Conservation (phyloP, 208 protist species). For the Crithidia thermophila region DNA sequence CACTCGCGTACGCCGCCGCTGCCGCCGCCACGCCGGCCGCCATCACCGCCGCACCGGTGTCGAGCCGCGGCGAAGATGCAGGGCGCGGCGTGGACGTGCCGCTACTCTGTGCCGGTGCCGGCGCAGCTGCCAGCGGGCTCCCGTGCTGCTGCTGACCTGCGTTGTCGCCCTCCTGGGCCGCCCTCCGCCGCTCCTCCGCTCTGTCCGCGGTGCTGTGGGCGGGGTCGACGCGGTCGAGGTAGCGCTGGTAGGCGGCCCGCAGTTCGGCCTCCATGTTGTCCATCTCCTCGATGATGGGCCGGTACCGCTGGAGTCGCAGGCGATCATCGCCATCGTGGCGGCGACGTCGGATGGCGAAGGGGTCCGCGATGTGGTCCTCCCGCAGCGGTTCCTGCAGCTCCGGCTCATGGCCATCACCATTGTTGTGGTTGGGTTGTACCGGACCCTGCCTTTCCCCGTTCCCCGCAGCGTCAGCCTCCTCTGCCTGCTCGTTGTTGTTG, state of each 20-base stretch:
- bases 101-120: not conserved
- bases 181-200: not conserved
- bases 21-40: not conserved
- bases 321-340: too few relatives aligned
- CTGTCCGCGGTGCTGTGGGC: not conserved
- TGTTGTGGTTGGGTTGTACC: not conserved
- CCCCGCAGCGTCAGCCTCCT: conserved; percentile 1
- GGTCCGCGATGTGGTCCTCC: too few relatives aligned
- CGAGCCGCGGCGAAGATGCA: not conserved
- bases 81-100: not conserved
- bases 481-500: not conserved
- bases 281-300: too few relatives aligned
- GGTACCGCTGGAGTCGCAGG: too few relatives aligned
- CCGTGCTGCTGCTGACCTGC: not conserved
- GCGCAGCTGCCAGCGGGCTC: not conserved
- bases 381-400: too few relatives aligned
- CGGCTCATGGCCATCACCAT: too few relatives aligned
- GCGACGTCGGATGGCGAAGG: too few relatives aligned
- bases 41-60: not conserved
- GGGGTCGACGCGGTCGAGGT: conserved; percentile 3
- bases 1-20: not conserved
- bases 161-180: not conserved
- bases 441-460: not conserved
- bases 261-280: not conserved
- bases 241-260: conserved; percentile 9